phyloP scores from a whole-genome alignment of 768 basidiomycete genomes.

The Calocybe indica region DNA sequence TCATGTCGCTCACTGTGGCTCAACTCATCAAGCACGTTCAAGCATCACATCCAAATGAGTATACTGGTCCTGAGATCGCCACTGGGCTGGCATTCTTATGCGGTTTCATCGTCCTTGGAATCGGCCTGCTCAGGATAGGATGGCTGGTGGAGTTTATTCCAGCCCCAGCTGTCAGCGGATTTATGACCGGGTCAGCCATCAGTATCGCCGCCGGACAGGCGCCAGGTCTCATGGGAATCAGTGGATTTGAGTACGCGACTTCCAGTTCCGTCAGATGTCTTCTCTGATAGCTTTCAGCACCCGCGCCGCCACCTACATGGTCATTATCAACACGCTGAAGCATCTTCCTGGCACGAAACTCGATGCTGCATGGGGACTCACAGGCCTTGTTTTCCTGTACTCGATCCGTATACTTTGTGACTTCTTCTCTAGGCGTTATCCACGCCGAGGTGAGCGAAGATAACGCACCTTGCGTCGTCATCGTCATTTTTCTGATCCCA shows the following conservation, averaged over 20 bases:
- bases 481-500: conserved; percentile 1
- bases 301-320: conserved; percentile 74
- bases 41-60: conserved; percentile 45
- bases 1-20: conserved; percentile 89
- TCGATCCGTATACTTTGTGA: conserved; percentile 55
- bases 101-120: conserved; percentile 86
- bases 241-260: conserved; percentile 67
- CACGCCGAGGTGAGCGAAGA: conserved; percentile 44
- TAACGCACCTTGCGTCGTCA: not conserved
- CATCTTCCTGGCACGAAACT: conserved; percentile 62
- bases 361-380: conserved; percentile 89
- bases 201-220: conserved; percentile 86
- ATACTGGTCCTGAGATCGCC: conserved; percentile 70
- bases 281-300: conserved; percentile 45
- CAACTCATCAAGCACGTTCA: conserved; percentile 73
- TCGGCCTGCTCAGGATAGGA: conserved; percentile 85
- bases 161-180: conserved; percentile 75
- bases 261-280: not conserved
- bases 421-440: conserved; percentile 48
- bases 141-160: conserved; percentile 97
- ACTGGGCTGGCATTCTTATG: conserved; percentile 79
- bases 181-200: conserved; percentile 98
- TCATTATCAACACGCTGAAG: conserved; percentile 92
- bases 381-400: conserved; percentile 69
- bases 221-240: conserved; percentile 84